A percentile compares a stretch with the other conserved stretches of the same genome.
Evolutionary conservation across 2,329 filamentous ascomycete species (phyloP).

Genomic region (Arthroderma uncinatum): DNA sequence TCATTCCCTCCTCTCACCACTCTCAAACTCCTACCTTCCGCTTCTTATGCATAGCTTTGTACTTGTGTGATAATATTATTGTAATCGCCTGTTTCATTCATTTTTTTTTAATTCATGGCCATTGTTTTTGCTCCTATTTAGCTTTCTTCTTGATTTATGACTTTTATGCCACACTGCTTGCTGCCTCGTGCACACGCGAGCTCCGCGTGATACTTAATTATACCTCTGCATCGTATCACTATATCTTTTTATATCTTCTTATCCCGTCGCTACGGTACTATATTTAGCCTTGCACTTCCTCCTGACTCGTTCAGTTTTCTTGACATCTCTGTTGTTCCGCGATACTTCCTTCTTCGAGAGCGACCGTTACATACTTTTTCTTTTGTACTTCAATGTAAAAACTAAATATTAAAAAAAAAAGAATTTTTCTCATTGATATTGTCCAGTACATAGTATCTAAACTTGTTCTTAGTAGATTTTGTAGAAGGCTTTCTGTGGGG

Average conservation of each 20-base stretch:
- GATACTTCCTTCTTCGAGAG: not conserved
- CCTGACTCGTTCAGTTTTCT: constrained; percentile 12
- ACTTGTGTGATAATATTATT: constrained; percentile 7
- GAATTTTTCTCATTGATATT: not conserved
- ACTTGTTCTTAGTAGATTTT: too few species aligned
- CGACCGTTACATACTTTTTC: not conserved
- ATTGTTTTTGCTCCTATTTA: not conserved
- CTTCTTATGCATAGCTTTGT: not conserved
- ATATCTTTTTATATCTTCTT: not conserved
- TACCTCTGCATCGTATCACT: not conserved
- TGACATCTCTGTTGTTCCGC: constrained; percentile 10
- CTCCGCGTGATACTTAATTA: not conserved
- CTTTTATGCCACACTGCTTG: constrained; percentile 1
- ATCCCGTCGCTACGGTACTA: not conserved
- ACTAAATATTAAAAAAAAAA: not conserved
- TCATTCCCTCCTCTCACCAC: not conserved
- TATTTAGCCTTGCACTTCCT: constrained; percentile 6
- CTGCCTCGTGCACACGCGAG: not conserved
- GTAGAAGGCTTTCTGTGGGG: not conserved
- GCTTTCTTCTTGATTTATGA: not conserved
- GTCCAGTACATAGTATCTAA: too few species aligned
- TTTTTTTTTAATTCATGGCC: not conserved
- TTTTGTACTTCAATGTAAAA: not conserved
- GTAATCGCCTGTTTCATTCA: not conserved
- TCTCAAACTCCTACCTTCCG: not conserved